These are phyloP conservation scores for Chaetomium olivaceum DNA, from an alignment of 2,329 filamentous ascomycete species.

Conservation along the genomic window DNA sequence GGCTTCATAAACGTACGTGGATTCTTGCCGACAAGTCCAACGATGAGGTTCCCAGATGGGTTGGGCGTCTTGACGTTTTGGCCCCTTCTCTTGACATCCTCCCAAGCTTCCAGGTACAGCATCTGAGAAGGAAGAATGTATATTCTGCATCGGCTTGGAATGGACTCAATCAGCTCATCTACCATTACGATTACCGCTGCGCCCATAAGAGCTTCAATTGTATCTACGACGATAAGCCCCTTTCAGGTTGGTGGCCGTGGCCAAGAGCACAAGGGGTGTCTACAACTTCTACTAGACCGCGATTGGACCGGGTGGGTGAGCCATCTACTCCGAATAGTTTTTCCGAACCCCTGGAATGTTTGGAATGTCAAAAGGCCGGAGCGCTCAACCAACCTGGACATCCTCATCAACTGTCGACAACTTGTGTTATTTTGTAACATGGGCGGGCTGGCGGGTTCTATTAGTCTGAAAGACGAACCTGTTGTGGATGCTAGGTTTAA, in stretches of 20 bases:
- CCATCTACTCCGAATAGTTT: not conserved
- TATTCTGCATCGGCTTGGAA: not conserved
- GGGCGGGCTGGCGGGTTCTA: too few relatives aligned
- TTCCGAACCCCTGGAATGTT: not conserved
- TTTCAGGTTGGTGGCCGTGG: constrained; percentile 15
- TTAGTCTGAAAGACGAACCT: too few relatives aligned
- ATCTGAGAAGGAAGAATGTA: not conserved
- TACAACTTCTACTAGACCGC: too few relatives aligned
- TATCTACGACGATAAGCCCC: constrained; percentile 9
- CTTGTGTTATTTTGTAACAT: not conserved
- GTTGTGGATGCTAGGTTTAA: too few relatives aligned
- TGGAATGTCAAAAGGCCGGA: too few relatives aligned
- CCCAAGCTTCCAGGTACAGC: not conserved
- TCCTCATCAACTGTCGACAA: not conserved
- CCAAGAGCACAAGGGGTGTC: not conserved
- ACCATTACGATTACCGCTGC: not conserved
- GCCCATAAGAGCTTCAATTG: not conserved
- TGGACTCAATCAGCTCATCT: not conserved
- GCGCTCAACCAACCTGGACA: not conserved
- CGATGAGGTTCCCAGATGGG: not conserved
- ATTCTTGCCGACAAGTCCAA: constrained; percentile 1
- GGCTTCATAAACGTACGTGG: not conserved
- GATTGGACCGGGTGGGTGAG: not conserved
- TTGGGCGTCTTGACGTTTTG: not conserved
- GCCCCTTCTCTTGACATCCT: not conserved